A percentile compares a stretch with the other conserved stretches of the same genome.
Evolutionary conservation across 2,329 filamentous ascomycete species (phyloP).

Genomic region (Ophiocordyceps camponoti-rufipedis): DNA sequence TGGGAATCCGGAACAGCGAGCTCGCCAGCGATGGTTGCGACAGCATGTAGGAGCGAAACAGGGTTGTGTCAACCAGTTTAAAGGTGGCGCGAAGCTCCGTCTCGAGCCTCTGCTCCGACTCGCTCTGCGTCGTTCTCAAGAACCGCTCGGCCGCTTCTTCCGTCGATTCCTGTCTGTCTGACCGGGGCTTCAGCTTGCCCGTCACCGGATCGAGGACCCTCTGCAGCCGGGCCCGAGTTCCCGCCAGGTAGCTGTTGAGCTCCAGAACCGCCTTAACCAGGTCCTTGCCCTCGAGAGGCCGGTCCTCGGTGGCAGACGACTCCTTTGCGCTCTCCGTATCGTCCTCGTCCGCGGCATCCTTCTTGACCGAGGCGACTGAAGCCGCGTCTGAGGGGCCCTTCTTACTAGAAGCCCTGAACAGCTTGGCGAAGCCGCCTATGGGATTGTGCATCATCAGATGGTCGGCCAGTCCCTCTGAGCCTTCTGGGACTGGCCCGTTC

Average conservation of each 20-base stretch:
- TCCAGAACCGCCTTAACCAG: conserved; percentile 66
- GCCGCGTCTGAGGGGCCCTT: conserved; percentile 32
- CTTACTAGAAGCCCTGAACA: conserved; percentile 29
- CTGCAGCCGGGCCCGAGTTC: conserved; percentile 53
- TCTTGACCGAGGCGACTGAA: conserved; percentile 42
- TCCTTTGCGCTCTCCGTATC: conserved; percentile 37
- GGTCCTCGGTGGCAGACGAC: conserved; percentile 22
- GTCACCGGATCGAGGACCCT: conserved; percentile 43
- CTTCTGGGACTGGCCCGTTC: conserved; percentile 10
- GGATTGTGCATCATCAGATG: conserved; percentile 17
- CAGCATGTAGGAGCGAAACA: conserved; percentile 93
- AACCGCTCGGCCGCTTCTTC: conserved; percentile 37
- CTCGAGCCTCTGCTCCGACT: conserved; percentile 44
- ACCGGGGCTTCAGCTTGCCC: conserved; percentile 38
- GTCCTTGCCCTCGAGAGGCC: conserved; percentile 58
- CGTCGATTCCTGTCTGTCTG: conserved; percentile 21
- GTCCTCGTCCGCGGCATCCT: conserved; percentile 28
- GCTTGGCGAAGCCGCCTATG: conserved; percentile 31
- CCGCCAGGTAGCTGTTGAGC: conserved; percentile 73
- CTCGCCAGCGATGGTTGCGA: conserved; percentile 69
- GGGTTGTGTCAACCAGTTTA: conserved; percentile 74
- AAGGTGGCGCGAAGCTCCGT: conserved; percentile 59
- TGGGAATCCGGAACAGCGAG: conserved; percentile 83
- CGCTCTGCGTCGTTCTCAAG: conserved; percentile 26
- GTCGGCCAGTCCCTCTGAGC: conserved; percentile 9